phyloP scores from a whole-genome alignment of 2,329 filamentous ascomycete species.

The Xylaria sp. region DNA sequence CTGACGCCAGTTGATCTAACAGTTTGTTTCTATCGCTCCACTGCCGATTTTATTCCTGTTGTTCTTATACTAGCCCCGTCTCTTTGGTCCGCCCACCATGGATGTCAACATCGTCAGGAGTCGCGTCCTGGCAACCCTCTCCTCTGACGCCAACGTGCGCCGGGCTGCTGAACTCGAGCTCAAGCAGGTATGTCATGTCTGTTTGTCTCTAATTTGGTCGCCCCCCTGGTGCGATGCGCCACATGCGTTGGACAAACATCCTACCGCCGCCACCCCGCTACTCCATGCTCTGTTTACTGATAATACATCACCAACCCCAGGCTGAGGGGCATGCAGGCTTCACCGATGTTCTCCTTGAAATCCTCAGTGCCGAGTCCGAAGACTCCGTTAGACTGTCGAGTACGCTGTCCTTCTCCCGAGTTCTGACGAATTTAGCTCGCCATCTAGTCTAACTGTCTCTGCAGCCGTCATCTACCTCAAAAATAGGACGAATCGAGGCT shows the following conservation, averaged over 20 bases:
- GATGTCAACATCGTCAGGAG: constrained; percentile 78
- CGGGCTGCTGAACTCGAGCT: constrained; percentile 82
- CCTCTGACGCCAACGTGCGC: constrained; percentile 77
- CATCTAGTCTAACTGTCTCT: constrained; percentile 36
- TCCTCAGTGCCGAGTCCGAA: constrained; percentile 89
- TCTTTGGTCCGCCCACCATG: constrained; percentile 61
- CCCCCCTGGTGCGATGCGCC: constrained; percentile 41
- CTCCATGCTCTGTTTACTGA: constrained; percentile 39
- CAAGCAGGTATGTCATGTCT: constrained; percentile 71
- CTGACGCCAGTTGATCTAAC: constrained; percentile 27
- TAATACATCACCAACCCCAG: constrained; percentile 57
- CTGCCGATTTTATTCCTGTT: constrained; percentile 9
- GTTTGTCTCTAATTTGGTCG: constrained; percentile 12
- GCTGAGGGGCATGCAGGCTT: constrained; percentile 92
- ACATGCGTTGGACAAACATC: constrained; percentile 17
- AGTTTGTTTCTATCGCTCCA: constrained; percentile 24
- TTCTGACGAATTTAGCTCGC: constrained; percentile 6
- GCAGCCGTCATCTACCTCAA: constrained; percentile 97
- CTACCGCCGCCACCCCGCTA: constrained; percentile 6
- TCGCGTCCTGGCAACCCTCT: constrained; percentile 80
- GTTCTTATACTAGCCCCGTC: constrained; percentile 6
- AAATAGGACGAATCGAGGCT: constrained; percentile 94
- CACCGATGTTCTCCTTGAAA: constrained; percentile 87
- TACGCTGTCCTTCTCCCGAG: constrained; percentile 60
- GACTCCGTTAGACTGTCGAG: constrained; percentile 86